Evolutionary conservation across 179 eudicot genomes (phyloP), one percentile per base, ranked within the genome.

Genomic region (Carnegiea gigantea): DNA sequence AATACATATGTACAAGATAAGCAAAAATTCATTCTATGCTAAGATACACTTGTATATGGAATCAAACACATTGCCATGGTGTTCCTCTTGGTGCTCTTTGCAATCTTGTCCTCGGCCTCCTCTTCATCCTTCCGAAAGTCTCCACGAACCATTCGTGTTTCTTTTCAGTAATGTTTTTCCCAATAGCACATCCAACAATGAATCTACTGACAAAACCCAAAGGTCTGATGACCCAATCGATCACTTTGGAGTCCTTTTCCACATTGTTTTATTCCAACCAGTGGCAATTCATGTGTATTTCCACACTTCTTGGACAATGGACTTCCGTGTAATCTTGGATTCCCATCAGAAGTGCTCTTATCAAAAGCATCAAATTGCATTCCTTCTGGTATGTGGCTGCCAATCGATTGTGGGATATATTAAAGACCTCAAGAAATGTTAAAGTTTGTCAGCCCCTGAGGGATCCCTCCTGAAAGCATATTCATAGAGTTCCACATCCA

Each of bases 391-490:
- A 89, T 86, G 1, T 36, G 70, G 21, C 91, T 5, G 6, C 71
- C 20, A 89, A 87, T 57, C 67, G 77, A 79, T 89, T 89, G 44
- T 76, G 30, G 10, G 91, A 89, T 13, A 89, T 82, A 44, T 89
- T 78, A 13, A 89, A 86, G 51, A 79, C 36, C 71, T 77, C 78
- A n/a, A 89, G 86, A 36, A 73, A 87, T 20, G 38, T 77, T 5
- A 85, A 28, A 21, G 0, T 28, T 70, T 0, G 30, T 28, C 30
- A 28, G 30, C 1, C 1, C 30, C 30, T 28, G 30, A 1, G 30
- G 30, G 30, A 77, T 36, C 78, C 62, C 10, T 28, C 30, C 30
- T 28, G 30, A 28, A 28, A 28, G 30, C 30, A 28, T 28, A 1
- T 28, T 28, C 30, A 86, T 21, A 86, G 84, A 65, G n/a, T n/a